A percentile compares a stretch with the other conserved stretches of the same genome.
Conservation (phyloP, 495 filamentous ascomycete genomes). For the Immersiella caudata region DNA sequence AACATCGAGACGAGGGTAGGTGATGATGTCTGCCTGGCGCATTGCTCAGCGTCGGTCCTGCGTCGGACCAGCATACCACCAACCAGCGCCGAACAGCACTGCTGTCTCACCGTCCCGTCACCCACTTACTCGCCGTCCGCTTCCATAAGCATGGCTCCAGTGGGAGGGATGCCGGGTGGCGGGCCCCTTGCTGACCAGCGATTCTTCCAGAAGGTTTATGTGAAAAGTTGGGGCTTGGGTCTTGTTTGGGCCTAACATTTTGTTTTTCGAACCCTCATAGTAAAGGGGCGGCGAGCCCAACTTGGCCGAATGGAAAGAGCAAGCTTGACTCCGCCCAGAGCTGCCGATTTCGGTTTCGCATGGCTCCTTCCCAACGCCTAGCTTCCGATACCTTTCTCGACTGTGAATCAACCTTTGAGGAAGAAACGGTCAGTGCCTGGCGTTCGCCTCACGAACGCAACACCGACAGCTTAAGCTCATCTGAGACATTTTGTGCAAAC, state of each 20-base stretch:
- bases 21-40: slow-evolving; percentile 11
- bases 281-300: background rate
- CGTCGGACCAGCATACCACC: background rate
- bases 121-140: background rate
- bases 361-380: background rate
- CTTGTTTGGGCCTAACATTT: too few species aligned
- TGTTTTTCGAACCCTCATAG: too few species aligned
- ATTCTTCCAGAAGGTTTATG: background rate
- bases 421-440: background rate
- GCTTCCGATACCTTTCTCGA: background rate
- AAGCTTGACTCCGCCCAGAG: background rate
- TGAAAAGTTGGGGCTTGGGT: background rate
- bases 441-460: background rate
- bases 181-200: background rate
- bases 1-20: background rate
- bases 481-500: background rate
- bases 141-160: background rate
- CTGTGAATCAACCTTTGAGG: background rate
- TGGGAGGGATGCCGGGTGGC: background rate
- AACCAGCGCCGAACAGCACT: slow-evolving; percentile 18
- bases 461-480: background rate
- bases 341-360: background rate
- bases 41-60: slow-evolving; percentile 9
- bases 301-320: background rate
- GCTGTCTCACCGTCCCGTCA: slow-evolving; percentile 7